phyloP scores from a whole-genome alignment of 2,329 filamentous ascomycete species.

The Emergomyces africanus region DNA sequence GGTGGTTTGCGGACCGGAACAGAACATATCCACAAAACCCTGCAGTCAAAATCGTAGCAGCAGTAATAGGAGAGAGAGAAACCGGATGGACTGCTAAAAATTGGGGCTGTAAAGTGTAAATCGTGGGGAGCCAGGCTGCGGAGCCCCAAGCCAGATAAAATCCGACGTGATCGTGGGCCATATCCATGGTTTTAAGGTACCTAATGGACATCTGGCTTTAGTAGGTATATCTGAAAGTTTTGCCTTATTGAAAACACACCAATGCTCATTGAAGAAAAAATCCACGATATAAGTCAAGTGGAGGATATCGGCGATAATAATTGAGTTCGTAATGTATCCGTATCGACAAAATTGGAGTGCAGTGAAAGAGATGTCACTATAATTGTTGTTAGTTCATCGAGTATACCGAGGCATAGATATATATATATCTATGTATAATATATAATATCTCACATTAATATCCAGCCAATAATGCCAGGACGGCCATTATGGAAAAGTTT shows the following conservation, averaged over 20 bases:
- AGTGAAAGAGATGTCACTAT: constrained; percentile 27
- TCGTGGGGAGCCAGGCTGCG: constrained; percentile 33
- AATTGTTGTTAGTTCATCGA: neutral
- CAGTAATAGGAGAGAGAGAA: constrained; percentile 15
- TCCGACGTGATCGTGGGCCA: constrained; percentile 32
- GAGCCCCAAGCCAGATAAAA: constrained; percentile 36
- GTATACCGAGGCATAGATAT: neutral
- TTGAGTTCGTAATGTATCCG: constrained; percentile 29
- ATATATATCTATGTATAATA: too few species aligned
- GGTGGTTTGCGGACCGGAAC: constrained; percentile 35
- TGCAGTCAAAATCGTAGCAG: constrained; percentile 16
- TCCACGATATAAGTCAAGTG: constrained; percentile 36
- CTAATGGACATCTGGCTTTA: constrained; percentile 4
- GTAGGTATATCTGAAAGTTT: neutral
- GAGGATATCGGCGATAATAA: constrained; percentile 33
- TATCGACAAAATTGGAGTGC: constrained; percentile 32
- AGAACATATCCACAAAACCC: constrained; percentile 31
- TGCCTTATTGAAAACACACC: constrained; percentile 16
- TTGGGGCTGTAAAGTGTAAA: constrained; percentile 38
- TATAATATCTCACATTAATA: constrained; percentile 26
- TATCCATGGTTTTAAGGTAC: constrained; percentile 34
- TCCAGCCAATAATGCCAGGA: constrained; percentile 37
- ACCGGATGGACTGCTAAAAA: constrained; percentile 34
- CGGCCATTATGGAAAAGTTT: constrained; percentile 38
- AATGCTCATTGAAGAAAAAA: constrained; percentile 39